Evolutionary conservation across 1,284 basidiomycete genomes (phyloP), one percentile per base, ranked within the genome.

Genomic region (Ceratobasidium papillatum): DNA sequence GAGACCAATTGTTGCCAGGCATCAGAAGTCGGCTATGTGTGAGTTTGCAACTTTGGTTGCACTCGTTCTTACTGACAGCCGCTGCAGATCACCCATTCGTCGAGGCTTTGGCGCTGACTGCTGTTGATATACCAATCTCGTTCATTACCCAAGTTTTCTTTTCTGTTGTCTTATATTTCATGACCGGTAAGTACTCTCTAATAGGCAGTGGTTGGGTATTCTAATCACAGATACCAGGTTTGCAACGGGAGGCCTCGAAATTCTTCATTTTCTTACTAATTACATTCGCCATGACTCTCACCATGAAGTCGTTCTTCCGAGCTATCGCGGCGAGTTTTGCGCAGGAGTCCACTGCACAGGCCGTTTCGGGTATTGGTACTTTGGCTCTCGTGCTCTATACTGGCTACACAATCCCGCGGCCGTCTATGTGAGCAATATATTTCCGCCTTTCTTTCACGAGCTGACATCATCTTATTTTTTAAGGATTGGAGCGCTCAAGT

Each of bases 121-220:
- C 94, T 47, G 90, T 92, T 32, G 91, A 93, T 78, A 80, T 91
- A 32, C 91, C 91, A 0, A 88, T 92, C 77, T 86, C 89, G 1
- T 81, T 90, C 75, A 49, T 85, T 36, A 89, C 85, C 8, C 80
- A 86, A 30, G 68, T 85, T 38, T 75, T 87, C 14, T 91, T 90
- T 80, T 79, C 80, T 41, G 80, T 91, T 73, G 82, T 91, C 36
- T 78, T 92, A 22, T 93, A 92, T 80, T 92, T 90, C 80, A 84
- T 92, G 81, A 86, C 88, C 45, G 86, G 87, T 7, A 17, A 45
- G 52, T 58, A 17, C 1, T 5, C 19, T n/a, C 30, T 19, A 27
- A 30, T 32, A 9, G 8, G 8, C 1, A 32, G 0, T 34, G 22
- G 8, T 27, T 32, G 30, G 19, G 1, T 3, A 1, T 61, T 34